These are phyloP conservation scores for Musa schizocarpa DNA, from an alignment of 176 grass and related monocot species.

Conservation along the genomic window DNA sequence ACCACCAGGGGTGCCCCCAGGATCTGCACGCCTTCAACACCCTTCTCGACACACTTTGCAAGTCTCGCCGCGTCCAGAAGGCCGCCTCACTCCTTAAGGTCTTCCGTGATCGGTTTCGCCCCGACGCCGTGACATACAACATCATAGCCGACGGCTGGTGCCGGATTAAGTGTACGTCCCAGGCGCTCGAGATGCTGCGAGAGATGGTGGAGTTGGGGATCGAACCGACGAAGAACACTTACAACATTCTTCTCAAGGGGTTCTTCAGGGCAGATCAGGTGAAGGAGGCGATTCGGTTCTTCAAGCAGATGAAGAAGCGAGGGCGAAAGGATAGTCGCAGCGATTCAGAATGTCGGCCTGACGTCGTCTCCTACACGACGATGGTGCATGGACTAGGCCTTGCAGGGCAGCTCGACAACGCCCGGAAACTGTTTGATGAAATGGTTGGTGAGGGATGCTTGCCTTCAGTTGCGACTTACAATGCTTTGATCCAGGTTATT, in stretches of 20 bases:
- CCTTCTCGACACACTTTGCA: conserved; percentile 65
- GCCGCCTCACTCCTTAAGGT: conserved; percentile 63
- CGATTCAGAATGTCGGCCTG: conserved; percentile 38
- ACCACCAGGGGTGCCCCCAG: conserved; percentile 50
- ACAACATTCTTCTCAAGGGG: conserved; percentile 83
- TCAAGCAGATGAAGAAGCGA: conserved; percentile 89
- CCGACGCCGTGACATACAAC: conserved; percentile 75
- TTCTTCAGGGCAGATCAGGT: conserved; percentile 72
- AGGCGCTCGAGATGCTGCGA: conserved; percentile 58
- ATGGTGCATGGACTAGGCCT: conserved; percentile 62
- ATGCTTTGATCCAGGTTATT: conserved; percentile 74
- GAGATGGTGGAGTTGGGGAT: conserved; percentile 78
- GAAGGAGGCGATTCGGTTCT: conserved; percentile 61
- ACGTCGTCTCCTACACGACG: conserved; percentile 78
- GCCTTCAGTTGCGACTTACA: conserved; percentile 63
- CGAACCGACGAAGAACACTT: conserved; percentile 70
- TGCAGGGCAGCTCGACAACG: conserved; percentile 46
- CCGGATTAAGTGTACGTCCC: conserved; percentile 64
- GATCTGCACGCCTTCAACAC: conserved; percentile 59
- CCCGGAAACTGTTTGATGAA: conserved; percentile 65
- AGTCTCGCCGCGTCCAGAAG: conserved; percentile 60
- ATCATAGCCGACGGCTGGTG: conserved; percentile 85
- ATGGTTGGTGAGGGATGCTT: conserved; percentile 53
- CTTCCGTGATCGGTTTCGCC: conserved; percentile 41
- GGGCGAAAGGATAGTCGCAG: conserved; percentile 20